Percentiles rank a stretch among this genome's conserved stretches.
These are phyloP conservation scores for Saccharomycopsis sp. DNA, from an alignment of 805 yeast genomes.

Conservation along the genomic window DNA sequence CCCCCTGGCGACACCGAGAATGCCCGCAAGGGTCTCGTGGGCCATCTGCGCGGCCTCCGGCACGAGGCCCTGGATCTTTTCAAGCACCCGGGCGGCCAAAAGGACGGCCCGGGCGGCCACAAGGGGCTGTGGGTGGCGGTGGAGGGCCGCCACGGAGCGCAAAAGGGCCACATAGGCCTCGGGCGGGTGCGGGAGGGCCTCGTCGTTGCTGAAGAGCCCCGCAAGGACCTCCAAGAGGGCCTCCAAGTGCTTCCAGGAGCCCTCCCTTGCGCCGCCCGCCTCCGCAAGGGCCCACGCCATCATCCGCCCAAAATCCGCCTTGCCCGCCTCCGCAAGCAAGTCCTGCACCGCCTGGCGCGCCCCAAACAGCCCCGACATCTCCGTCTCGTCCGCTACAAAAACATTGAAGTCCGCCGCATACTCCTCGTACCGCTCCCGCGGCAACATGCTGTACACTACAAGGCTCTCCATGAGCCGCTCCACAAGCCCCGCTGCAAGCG, in stretches of 20 bases:
- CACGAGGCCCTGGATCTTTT: conserved; percentile 38
- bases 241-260: conserved; percentile 36
- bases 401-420: conserved; percentile 47
- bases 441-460: conserved; percentile 11
- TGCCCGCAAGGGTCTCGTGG: neutral
- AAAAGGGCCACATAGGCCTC: conserved; percentile 8
- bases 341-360: conserved; percentile 60
- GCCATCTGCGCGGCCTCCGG: conserved; percentile 31
- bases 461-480: conserved; percentile 20
- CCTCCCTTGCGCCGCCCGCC: neutral
- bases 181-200: conserved; percentile 11
- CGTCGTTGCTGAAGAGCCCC: conserved; percentile 37
- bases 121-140: conserved; percentile 28
- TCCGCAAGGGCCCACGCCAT: conserved; percentile 13
- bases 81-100: conserved; percentile 49
- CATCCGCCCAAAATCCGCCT: conserved; percentile 29
- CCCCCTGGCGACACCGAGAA: too few relatives aligned
- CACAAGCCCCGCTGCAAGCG: conserved; percentile 12
- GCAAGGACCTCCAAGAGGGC: conserved; percentile 36
- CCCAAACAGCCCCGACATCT: conserved; percentile 46
- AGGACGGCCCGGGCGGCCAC: conserved; percentile 45
- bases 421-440: conserved; percentile 13
- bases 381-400: conserved; percentile 70
- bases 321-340: conserved; percentile 42
- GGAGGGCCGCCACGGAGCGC: conserved; percentile 10